These are phyloP conservation scores for Salvia rosmarinus DNA, from an alignment of 257 asterid species.

Conservation along the genomic window DNA sequence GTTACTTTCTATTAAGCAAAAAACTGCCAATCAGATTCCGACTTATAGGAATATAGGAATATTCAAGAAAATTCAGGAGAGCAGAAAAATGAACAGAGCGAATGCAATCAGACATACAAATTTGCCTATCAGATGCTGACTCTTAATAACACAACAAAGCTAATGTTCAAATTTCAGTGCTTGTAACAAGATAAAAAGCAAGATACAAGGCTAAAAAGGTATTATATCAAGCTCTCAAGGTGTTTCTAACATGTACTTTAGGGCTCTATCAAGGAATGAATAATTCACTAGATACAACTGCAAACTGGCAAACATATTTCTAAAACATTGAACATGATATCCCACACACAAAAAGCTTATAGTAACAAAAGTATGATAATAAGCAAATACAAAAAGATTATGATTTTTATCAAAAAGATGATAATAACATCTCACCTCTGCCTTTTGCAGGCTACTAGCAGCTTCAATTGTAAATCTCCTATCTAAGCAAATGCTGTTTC, in stretches of 20 bases:
- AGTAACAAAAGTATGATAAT: constrained; percentile 4
- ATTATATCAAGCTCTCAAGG: constrained; percentile 21
- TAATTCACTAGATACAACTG: background rate
- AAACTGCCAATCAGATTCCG: constrained; percentile 34
- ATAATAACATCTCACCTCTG: constrained; percentile 60
- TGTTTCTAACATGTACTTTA: background rate
- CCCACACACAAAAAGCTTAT: background rate
- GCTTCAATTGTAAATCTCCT: constrained; percentile 88
- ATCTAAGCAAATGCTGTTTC: constrained; percentile 65
- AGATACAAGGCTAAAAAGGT: constrained; percentile 22
- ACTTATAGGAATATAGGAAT: background rate
- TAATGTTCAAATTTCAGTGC: background rate
- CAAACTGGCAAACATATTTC: background rate
- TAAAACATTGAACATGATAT: background rate
- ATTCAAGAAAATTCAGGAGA: background rate
- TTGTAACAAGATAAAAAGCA: background rate
- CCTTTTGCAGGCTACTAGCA: constrained; percentile 77
- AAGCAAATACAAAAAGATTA: background rate
- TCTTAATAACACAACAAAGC: background rate
- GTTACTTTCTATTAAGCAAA: constrained; percentile 64
- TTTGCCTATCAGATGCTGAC: constrained; percentile 26
- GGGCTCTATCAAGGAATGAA: background rate
- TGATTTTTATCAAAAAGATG: background rate
- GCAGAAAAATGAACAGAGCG: background rate
- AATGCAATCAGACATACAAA: constrained; percentile 24